Evolutionary conservation across 2,329 filamentous ascomycete genomes (phyloP).

Genomic region (Alternaria ethzedia): DNA sequence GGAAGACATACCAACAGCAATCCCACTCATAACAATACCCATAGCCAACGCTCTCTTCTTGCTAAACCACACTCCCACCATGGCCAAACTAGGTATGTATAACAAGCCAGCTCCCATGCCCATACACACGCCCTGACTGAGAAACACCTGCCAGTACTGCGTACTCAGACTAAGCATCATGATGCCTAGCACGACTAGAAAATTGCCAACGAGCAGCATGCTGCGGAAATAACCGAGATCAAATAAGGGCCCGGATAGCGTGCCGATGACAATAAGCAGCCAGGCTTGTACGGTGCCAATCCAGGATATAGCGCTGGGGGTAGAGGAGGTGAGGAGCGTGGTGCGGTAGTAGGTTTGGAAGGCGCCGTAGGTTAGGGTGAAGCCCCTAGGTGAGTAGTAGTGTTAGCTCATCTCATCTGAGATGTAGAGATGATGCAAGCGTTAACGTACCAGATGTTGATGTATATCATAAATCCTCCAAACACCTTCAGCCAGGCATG

Average conservation of each 20-base stretch:
- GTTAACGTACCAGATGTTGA: constrained; percentile 46
- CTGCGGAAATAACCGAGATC: constrained; percentile 56
- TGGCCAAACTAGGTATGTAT: constrained; percentile 46
- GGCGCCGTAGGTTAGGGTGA: constrained; percentile 50
- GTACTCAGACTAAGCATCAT: constrained; percentile 67
- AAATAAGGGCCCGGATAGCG: constrained; percentile 56
- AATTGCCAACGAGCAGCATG: constrained; percentile 56
- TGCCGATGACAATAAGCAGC: constrained; percentile 61
- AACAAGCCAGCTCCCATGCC: constrained; percentile 45
- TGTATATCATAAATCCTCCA: constrained; percentile 48
- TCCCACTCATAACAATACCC: constrained; percentile 48
- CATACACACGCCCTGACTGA: constrained; percentile 62
- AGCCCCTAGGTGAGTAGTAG: constrained; percentile 40
- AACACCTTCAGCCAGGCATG: constrained; percentile 50
- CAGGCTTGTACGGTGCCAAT: constrained; percentile 55
- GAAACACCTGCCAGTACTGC: constrained; percentile 61
- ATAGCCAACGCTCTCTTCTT: constrained; percentile 42
- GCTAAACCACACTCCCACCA: constrained; percentile 47
- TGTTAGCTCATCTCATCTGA: neutral
- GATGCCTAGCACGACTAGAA: constrained; percentile 63
- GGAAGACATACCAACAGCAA: constrained; percentile 42
- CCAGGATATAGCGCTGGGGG: constrained; percentile 52
- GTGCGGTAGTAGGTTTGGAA: constrained; percentile 56
- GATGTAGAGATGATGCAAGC: neutral
- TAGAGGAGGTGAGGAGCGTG: constrained; percentile 46